Percentiles rank a stretch among this genome's conserved stretches.
These are phyloP conservation scores for Neopestalotiopsis sp. DNA, from an alignment of 2,329 filamentous ascomycete genomes.

Conservation along the genomic window DNA sequence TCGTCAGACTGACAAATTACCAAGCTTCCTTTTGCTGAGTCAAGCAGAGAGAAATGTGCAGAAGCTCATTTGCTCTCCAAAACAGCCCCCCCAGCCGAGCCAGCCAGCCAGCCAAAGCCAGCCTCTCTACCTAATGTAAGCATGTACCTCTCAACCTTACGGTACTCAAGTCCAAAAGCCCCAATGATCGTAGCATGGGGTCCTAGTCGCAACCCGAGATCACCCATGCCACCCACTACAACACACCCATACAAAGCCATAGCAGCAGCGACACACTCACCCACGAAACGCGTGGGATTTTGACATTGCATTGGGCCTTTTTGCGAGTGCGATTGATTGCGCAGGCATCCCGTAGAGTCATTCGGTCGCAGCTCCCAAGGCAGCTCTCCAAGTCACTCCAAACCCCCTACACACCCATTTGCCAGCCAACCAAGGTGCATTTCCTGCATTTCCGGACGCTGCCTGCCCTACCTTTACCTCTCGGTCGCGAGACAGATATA, in stretches of 20 bases:
- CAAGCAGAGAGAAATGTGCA: neutral
- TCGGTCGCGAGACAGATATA: neutral
- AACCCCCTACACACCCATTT: neutral
- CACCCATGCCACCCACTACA: neutral
- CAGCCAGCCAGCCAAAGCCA: neutral
- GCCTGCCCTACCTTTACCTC: neutral
- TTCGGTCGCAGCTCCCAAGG: neutral
- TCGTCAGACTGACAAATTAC: neutral
- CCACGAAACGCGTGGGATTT: neutral
- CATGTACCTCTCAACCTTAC: neutral
- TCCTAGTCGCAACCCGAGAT: neutral
- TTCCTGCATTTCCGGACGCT: neutral
- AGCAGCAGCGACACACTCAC: neutral
- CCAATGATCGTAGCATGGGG: slow-evolving; percentile 3
- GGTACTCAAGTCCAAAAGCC: neutral
- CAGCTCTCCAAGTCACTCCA: neutral
- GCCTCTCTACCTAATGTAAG: neutral
- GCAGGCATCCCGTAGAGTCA: neutral
- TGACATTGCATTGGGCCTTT: neutral
- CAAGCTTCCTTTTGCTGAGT: neutral
- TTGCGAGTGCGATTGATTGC: neutral
- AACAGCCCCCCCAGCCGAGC: neutral
- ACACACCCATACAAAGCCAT: neutral
- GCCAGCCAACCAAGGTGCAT: neutral
- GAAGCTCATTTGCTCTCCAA: neutral